Evolutionary conservation across 2,329 filamentous ascomycete genomes (phyloP), one percentile per base, ranked within the genome.

Genomic region (Fusarium solani-melongenae): DNA sequence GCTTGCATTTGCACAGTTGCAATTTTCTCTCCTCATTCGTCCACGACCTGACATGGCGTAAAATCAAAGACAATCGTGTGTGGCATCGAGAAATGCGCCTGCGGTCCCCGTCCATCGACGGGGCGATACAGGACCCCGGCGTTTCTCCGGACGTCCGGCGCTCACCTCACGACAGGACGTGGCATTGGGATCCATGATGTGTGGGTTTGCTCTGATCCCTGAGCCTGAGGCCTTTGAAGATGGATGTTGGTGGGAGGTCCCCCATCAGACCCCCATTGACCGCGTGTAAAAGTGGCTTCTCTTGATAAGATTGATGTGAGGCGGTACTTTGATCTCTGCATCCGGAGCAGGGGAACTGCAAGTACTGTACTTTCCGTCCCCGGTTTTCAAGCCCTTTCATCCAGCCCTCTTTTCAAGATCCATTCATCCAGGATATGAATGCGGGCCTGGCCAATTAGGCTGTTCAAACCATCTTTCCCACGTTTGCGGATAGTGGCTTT

Each of bases 91-190:
- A 61, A 22, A 24, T 20, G 39, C 29, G 38, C 34, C 31, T 20
- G 31, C 58, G n/a, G 58, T 31, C 27, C 44, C 44, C 46, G 44
- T 39, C 24, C 44, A 55, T 24, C 33, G 39, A 63, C 70, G 53
- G 55, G 33, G 49, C 29, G 29, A 62, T 44, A 56, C 39, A 44
- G 44, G 22, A 38, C 44, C 38, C 61, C 75, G 72, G 74, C 63
- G 60, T 72, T 69, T 76, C 74, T 76, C 74, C 75, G 71, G 71
- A 58, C 58, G 69, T 60, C 73, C 76, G 72, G 57, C 44, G n/a
- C 41, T 44, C 38, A 22, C 14, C 9, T 49, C 22, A 38, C 36
- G 20, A 59, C 51, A 64, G 36, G 33, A 53, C 44, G 51, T 60
- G 63, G 56, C 60, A 68, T 62, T 64, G 36, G 56, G 38, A 58